Evolutionary conservation across 2,329 filamentous ascomycete genomes (phyloP).

Genomic region (Penicillium sp.): DNA sequence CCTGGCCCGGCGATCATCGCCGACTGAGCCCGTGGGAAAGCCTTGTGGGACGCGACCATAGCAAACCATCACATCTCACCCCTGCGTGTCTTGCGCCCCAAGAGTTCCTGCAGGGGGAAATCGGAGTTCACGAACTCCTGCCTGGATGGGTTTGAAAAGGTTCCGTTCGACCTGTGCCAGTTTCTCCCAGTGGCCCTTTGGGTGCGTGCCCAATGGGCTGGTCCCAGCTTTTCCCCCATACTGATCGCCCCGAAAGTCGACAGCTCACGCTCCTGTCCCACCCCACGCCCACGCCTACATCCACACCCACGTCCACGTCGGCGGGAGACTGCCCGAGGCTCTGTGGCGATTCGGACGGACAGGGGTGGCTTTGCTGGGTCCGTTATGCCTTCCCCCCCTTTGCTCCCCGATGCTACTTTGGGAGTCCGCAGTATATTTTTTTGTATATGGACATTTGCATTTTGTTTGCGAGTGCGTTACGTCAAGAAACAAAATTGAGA

Average conservation of each 20-base stretch:
- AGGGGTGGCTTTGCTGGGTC: constrained; percentile 9
- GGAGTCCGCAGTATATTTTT: too few species aligned
- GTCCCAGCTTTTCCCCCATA: constrained; percentile 3
- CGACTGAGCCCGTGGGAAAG: too few species aligned
- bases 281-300: too few species aligned
- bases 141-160: constrained; percentile 8
- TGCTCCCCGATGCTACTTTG: constrained; percentile 6
- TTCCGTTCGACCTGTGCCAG: background rate
- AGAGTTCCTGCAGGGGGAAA: constrained; percentile 25
- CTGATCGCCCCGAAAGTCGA: constrained; percentile 5
- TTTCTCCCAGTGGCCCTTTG: background rate
- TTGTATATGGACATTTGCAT: constrained; percentile 8
- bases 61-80: too few species aligned
- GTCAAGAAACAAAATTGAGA: too few species aligned
- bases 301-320: too few species aligned
- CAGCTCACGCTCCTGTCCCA: constrained; percentile 4
- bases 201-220: too few species aligned
- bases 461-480: constrained; percentile 2
- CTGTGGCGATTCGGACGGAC: constrained; percentile 19
- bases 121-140: constrained; percentile 19
- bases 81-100: too few species aligned
- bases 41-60: too few species aligned
- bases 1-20: constrained; percentile 4
- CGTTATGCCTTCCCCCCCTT: too few species aligned
- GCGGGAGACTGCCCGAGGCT: constrained; percentile 7